These are phyloP conservation scores for Solanum hybrid DNA, from an alignment of 305 asterid genomes.

Conservation along the genomic window DNA sequence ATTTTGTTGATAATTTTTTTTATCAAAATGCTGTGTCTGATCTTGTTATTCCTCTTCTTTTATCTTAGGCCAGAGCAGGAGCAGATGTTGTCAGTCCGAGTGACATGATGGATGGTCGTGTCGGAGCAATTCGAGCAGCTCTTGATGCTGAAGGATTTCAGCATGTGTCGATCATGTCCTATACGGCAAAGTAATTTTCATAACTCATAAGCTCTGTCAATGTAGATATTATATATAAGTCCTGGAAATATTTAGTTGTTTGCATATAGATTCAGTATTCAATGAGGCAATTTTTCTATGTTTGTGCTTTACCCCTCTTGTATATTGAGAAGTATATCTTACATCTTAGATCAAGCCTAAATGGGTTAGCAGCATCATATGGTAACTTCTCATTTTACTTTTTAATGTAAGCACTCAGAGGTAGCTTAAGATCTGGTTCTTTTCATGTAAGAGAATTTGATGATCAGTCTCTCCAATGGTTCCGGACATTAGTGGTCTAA, in stretches of 20 bases:
- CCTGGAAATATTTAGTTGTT: neutral
- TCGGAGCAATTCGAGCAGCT: constrained; percentile 87
- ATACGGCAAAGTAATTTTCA: constrained; percentile 76
- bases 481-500: neutral
- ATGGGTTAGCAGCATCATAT: neutral
- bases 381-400: neutral
- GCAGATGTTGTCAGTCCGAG: constrained; percentile 97
- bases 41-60: neutral
- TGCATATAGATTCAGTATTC: neutral
- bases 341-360: neutral
- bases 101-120: constrained; percentile 99
- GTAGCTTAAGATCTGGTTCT: neutral
- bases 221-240: neutral
- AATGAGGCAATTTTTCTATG: neutral
- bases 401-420: neutral
- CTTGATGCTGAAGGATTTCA: constrained; percentile 90
- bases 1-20: neutral
- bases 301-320: neutral
- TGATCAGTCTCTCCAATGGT: neutral
- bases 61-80: constrained; percentile 80
- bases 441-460: neutral
- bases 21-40: neutral
- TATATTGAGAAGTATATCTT: neutral
- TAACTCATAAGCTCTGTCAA: neutral
- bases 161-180: constrained; percentile 91